These are phyloP conservation scores for Naganishia albida DNA, from an alignment of 1,284 basidiomycete species.

Conservation along the genomic window DNA sequence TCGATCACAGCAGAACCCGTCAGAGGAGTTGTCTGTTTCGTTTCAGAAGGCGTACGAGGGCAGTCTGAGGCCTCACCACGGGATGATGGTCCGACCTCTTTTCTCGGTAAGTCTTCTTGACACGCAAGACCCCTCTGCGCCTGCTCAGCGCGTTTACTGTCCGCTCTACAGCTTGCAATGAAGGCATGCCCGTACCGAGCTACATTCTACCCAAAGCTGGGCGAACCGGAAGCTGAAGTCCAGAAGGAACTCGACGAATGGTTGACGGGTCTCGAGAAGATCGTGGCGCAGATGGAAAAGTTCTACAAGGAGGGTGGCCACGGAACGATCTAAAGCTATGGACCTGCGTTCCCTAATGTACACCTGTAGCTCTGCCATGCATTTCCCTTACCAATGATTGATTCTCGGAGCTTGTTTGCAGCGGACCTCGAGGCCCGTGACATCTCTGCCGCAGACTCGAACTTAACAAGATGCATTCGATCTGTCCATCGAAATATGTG, in stretches of 20 bases:
- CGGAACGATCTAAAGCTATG: slow-evolving; percentile 57
- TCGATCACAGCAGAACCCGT: slow-evolving; percentile 67
- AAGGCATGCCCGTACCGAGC: slow-evolving; percentile 91
- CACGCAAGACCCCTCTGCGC: background rate
- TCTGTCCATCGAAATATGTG: too few species aligned
- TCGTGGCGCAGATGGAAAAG: slow-evolving; percentile 68
- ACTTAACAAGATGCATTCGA: too few species aligned
- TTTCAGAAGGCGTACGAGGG: slow-evolving; percentile 82
- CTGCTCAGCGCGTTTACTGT: background rate
- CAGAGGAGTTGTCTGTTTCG: slow-evolving; percentile 69
- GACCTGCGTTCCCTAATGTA: background rate
- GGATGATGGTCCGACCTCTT: slow-evolving; percentile 79
- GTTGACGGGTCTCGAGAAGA: slow-evolving; percentile 71
- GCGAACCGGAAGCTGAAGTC: slow-evolving; percentile 68
- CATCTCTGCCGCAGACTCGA: too few species aligned
- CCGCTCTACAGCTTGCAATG: slow-evolving; percentile 74
- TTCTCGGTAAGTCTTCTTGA: slow-evolving; percentile 70
- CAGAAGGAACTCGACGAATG: slow-evolving; percentile 72
- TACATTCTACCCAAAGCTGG: slow-evolving; percentile 87
- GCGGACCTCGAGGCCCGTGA: too few species aligned
- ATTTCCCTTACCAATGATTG: too few species aligned
- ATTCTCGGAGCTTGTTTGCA: too few species aligned
- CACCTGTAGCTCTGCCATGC: too few species aligned
- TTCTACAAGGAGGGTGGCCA: slow-evolving; percentile 73
- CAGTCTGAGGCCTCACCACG: slow-evolving; percentile 83